phyloP scores from a whole-genome alignment of 495 filamentous ascomycete genomes.

The Hypomontagnella submonticulosa region DNA sequence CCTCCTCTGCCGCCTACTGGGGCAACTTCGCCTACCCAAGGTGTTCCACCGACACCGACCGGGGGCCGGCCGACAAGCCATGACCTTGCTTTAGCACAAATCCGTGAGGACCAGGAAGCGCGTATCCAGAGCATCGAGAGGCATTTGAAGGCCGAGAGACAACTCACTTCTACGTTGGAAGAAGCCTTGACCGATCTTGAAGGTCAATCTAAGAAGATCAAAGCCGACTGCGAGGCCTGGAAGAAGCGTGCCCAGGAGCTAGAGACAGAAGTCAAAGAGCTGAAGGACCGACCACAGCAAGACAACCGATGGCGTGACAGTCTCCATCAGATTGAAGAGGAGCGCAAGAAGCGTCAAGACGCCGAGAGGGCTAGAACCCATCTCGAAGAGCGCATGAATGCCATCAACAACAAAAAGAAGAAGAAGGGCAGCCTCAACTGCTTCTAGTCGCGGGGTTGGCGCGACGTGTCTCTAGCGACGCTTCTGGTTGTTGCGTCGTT shows the following conservation, averaged over 20 bases:
- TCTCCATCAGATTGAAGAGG: conserved; percentile 93
- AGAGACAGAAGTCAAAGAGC: conserved; percentile 79
- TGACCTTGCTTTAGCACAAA: conserved; percentile 77
- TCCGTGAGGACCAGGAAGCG: conserved; percentile 92
- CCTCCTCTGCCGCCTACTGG: conserved; percentile 79
- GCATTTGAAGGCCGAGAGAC: conserved; percentile 94
- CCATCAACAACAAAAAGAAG: conserved; percentile 92
- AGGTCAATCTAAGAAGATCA: conserved; percentile 83
- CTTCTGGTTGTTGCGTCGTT: conserved; percentile 15
- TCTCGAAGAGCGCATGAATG: conserved; percentile 93
- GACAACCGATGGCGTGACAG: conserved; percentile 74
- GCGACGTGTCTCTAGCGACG: conserved; percentile 9
- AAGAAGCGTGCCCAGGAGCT: conserved; percentile 81
- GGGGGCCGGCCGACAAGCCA: conserved; percentile 79
- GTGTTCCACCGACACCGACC: conserved; percentile 59
- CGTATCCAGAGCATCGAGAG: conserved; percentile 97
- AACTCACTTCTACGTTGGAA: conserved; percentile 92
- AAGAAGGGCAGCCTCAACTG: conserved; percentile 96
- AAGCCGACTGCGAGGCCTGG: conserved; percentile 88
- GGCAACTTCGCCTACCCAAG: conserved; percentile 52
- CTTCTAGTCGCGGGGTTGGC: conserved; percentile 69
- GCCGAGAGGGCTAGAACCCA: conserved; percentile 88
- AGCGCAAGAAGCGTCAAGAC: conserved; percentile 84
- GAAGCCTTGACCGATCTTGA: conserved; percentile 96
- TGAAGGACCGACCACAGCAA: conserved; percentile 60